These are phyloP conservation scores for Macrophomina phaseolina DNA, from an alignment of 2,329 filamentous ascomycete genomes.

Conservation along the genomic window DNA sequence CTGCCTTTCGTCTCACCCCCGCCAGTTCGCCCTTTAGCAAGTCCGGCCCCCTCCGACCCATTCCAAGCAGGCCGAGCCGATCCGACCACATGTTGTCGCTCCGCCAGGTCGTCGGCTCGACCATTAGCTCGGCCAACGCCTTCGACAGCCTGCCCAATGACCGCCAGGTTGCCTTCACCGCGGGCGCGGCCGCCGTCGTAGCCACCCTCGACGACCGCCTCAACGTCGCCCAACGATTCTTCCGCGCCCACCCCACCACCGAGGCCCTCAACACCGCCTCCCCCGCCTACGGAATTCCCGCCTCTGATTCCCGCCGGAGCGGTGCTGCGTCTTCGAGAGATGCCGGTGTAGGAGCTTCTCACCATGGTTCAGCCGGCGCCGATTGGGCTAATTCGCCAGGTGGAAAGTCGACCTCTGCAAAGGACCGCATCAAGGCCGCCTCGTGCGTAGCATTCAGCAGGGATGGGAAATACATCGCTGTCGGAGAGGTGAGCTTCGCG, in stretches of 20 bases:
- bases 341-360: conserved; percentile 48
- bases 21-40: conserved; percentile 72
- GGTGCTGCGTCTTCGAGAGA: conserved; percentile 62
- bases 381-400: conserved; percentile 64
- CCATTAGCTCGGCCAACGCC: conserved; percentile 80
- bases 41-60: conserved; percentile 67
- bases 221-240: conserved; percentile 79
- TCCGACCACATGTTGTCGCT: conserved; percentile 66
- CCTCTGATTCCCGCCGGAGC: conserved; percentile 54
- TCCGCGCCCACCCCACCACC: conserved; percentile 76
- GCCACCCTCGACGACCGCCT: conserved; percentile 75
- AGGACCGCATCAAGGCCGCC: conserved; percentile 91
- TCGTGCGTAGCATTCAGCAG: conserved; percentile 88
- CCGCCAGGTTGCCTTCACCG: conserved; percentile 82
- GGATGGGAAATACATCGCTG: conserved; percentile 84
- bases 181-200: conserved; percentile 91
- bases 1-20: conserved; percentile 48
- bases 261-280: conserved; percentile 69
- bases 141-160: conserved; percentile 80
- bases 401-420: conserved; percentile 81
- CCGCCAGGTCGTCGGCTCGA: conserved; percentile 88
- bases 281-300: conserved; percentile 61
- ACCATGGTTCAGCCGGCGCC: conserved; percentile 53
- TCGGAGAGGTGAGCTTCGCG: conserved; percentile 71
- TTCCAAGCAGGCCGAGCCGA: conserved; percentile 55